Conservation (phyloP, 306 rosid genomes). For the Sicyos edulis region DNA sequence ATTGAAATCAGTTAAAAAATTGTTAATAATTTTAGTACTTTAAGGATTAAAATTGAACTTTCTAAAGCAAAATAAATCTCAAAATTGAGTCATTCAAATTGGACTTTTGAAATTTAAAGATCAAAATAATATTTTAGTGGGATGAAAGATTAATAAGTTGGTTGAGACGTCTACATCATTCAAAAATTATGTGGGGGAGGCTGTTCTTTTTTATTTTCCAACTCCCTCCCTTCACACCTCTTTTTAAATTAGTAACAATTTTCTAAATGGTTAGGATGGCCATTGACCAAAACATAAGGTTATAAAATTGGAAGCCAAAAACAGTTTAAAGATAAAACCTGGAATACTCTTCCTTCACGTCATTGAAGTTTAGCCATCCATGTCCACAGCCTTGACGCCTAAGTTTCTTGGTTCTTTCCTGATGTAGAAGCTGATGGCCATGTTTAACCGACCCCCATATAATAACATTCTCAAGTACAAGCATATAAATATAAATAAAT, state of each 20-base stretch:
- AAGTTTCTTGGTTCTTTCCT: conserved; percentile 1
- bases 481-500: too few species aligned
- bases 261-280: neutral
- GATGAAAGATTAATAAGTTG: too few species aligned
- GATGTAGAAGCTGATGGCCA: conserved; percentile 7
- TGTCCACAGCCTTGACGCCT: conserved; percentile 1
- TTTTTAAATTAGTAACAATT: neutral
- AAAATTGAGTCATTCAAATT: too few species aligned
- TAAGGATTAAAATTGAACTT: too few species aligned
- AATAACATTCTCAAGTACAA: neutral
- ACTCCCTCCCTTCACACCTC: neutral
- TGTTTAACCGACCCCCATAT: conserved; percentile 15
- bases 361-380: neutral
- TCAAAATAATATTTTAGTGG: too few species aligned
- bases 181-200: too few species aligned
- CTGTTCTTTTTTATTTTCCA: neutral
- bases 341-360: conserved; percentile 18
- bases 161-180: too few species aligned
- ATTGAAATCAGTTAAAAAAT: too few species aligned
- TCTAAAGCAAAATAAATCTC: too few species aligned
- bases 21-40: too few species aligned
- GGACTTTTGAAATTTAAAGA: too few species aligned
- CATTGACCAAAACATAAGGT: conserved; percentile 4
- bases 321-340: neutral
- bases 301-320: neutral